Evolutionary conservation across 2,329 filamentous ascomycete species (phyloP).

Genomic region (Aspergillus alliaceus): DNA sequence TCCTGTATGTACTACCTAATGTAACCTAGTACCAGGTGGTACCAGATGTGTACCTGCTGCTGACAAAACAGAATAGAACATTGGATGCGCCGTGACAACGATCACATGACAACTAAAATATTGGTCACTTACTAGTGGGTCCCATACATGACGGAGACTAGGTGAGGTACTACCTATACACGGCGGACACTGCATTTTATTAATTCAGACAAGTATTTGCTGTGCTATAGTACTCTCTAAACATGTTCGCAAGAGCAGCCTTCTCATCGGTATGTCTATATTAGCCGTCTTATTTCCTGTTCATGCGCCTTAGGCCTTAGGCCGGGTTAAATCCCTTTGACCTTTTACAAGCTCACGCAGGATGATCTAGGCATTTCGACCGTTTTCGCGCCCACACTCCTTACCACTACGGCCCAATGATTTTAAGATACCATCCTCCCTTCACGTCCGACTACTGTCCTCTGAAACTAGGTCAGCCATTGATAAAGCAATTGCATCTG

Average conservation of each 20-base stretch:
- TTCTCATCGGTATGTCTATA: constrained; percentile 18
- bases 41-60: no score
- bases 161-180: no score
- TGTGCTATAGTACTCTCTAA: not conserved
- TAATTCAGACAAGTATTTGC: not conserved
- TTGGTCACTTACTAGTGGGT: no score
- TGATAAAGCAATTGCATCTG: constrained; percentile 81
- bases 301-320: not conserved
- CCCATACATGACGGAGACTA: no score
- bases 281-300: not conserved
- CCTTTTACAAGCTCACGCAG: not conserved
- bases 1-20: no score
- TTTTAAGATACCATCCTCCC: constrained; percentile 39
- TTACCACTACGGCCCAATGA: constrained; percentile 21
- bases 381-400: constrained; percentile 26
- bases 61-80: not conserved
- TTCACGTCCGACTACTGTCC: constrained; percentile 67
- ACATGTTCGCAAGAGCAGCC: not conserved
- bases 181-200: not conserved
- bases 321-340: not conserved
- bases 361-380: constrained; percentile 29
- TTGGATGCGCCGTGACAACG: not conserved
- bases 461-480: constrained; percentile 78
- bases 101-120: no score
- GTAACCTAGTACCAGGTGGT: no score